Percentiles rank a stretch among this genome's conserved stretches.
Evolutionary conservation across 305 asterid genomes (phyloP).

Genomic region (Rubia peregrina): DNA sequence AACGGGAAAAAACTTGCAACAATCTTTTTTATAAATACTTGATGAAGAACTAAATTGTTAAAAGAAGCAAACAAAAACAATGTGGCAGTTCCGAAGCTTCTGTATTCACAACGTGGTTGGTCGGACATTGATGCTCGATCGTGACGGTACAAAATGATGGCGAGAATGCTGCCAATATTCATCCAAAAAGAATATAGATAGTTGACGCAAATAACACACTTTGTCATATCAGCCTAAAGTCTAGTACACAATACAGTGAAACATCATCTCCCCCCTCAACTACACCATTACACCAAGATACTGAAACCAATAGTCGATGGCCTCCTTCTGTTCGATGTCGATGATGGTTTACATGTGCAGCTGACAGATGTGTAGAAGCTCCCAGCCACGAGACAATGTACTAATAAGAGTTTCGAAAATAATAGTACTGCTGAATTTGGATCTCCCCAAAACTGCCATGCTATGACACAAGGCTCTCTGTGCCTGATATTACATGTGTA

Average conservation of each 20-base stretch:
- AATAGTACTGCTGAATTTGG: neutral
- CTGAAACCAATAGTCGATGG: neutral
- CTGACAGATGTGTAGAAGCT: neutral
- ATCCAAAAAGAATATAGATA: neutral
- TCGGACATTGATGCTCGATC: no score
- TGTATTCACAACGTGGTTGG: no score
- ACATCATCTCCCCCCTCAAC: neutral
- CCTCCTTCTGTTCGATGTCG: neutral
- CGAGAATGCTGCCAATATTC: no score
- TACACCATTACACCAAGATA: neutral
- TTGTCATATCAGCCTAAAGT: neutral
- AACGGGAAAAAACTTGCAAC: no score
- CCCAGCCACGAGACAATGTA: neutral
- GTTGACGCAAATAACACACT: neutral
- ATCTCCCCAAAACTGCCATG: conserved; percentile 5
- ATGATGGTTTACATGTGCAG: neutral
- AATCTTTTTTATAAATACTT: no score
- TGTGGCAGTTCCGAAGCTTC: no score
- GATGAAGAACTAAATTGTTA: no score
- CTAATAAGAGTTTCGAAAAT: neutral
- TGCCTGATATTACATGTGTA: neutral
- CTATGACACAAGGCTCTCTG: conserved; percentile 1
- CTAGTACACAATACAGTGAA: neutral
- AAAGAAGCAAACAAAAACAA: no score
- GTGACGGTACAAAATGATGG: no score